These are phyloP conservation scores for Lablab purpureus DNA, from an alignment of 306 rosid species.

Conservation along the genomic window DNA sequence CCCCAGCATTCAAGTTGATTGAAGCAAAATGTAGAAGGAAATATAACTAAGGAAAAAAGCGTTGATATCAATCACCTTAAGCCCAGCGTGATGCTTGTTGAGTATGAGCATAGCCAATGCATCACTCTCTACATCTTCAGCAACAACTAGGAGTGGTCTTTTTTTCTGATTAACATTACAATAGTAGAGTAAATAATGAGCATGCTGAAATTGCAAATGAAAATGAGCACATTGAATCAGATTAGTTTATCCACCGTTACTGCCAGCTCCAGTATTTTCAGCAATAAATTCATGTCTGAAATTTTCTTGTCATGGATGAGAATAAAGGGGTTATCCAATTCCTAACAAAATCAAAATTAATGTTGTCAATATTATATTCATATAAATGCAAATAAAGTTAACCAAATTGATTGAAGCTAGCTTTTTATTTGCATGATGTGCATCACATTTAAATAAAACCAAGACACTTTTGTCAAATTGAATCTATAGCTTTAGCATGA, in stretches of 20 bases:
- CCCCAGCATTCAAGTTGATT: conserved; percentile 7
- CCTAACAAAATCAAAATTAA: conserved; percentile 59
- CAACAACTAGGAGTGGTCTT: conserved; percentile 89
- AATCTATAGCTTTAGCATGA: conserved; percentile 18
- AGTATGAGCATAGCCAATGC: conserved; percentile 92
- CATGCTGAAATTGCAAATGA: conserved; percentile 35
- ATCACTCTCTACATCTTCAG: conserved; percentile 96
- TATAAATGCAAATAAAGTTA: conserved; percentile 2
- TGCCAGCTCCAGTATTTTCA: conserved; percentile 78
- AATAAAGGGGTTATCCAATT: conserved; percentile 85
- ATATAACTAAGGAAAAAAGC: conserved; percentile 36
- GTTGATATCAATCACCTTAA: conserved; percentile 69
- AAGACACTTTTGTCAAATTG: conserved; percentile 26
- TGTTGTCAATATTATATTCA: conserved; percentile 31
- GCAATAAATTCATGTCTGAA: conserved; percentile 76
- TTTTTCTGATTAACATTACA: conserved; percentile 60
- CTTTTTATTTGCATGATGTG: not conserved
- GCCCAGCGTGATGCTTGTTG: conserved; percentile 92
- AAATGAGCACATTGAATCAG: conserved; percentile 27
- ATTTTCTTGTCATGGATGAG: conserved; percentile 92
- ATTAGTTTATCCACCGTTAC: conserved; percentile 64
- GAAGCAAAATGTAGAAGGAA: conserved; percentile 13
- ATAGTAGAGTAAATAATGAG: conserved; percentile 43
- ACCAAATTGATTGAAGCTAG: conserved; percentile 31
- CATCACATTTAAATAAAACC: conserved; percentile 31